Conservation (phyloP, 2,329 filamentous ascomycete species). For the Penicillium sp. region DNA sequence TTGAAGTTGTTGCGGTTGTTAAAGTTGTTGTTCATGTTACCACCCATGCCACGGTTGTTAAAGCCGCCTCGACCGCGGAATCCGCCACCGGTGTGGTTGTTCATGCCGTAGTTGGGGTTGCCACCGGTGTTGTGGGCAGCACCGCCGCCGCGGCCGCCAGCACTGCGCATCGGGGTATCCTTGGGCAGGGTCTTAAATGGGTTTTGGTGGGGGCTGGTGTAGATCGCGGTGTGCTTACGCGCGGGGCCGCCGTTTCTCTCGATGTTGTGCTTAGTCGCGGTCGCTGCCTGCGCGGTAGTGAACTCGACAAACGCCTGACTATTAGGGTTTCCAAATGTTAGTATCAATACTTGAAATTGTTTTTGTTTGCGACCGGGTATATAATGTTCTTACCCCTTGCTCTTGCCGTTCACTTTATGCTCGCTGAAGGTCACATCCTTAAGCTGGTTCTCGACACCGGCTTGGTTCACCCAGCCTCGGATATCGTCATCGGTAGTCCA, state of each 20-base stretch:
- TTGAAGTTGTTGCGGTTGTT: constrained; percentile 26
- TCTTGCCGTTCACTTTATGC: constrained; percentile 98
- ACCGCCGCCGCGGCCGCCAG: constrained; percentile 54
- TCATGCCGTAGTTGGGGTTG: constrained; percentile 40
- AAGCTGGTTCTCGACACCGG: constrained; percentile 78
- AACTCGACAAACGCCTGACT: constrained; percentile 84
- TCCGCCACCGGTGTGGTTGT: constrained; percentile 2
- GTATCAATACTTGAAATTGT: neutral
- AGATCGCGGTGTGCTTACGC: constrained; percentile 70
- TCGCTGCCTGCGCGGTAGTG: constrained; percentile 76
- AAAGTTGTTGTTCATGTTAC: constrained; percentile 22
- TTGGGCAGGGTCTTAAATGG: constrained; percentile 90
- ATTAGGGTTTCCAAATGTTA: neutral
- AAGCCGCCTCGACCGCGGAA: constrained; percentile 55
- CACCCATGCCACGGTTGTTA: constrained; percentile 49
- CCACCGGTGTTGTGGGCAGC: constrained; percentile 40
- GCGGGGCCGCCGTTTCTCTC: constrained; percentile 61
- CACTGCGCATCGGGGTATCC: constrained; percentile 73
- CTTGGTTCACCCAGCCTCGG: constrained; percentile 77
- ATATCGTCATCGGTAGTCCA: constrained; percentile 97
- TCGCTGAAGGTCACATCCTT: constrained; percentile 96
- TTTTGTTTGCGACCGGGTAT: neutral
- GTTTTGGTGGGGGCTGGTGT: constrained; percentile 74
- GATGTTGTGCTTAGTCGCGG: constrained; percentile 78
- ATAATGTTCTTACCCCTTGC: constrained; percentile 72